Evolutionary conservation across 2,329 filamentous ascomycete genomes (phyloP), one percentile per base, ranked within the genome.

Genomic region (Fusarium verticillioides): DNA sequence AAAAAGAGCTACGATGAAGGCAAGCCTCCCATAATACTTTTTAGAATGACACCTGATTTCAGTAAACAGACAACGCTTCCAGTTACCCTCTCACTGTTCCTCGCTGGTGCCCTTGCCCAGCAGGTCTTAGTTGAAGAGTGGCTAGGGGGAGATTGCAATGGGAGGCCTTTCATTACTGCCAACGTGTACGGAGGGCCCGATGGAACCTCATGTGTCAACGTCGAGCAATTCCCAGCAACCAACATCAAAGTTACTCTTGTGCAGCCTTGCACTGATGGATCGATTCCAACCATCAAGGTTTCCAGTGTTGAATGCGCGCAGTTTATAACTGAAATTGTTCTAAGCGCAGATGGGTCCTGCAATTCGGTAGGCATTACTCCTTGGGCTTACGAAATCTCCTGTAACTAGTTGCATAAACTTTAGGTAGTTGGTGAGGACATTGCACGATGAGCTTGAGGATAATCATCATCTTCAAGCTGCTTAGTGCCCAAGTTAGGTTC

Each of bases 11-110:
- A 23, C 34, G 7, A 53, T 53, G 50, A 53, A 53, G 50, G 50
- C n/a, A n/a, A 12, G 10, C 7, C 13, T 19, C 4, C 9, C 13
- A 16, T n/a, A 3, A 7, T 7, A 9, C 5, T 28, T 2, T 6
- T 18, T 3, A 19, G 7, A 3, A 26, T 28, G 12, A 19, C 5
- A 28, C 2, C 23, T 39, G 18, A 53, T 26, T 26, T 26, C 26
- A 26, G 26, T 26, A 26, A 26, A 26, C 7, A 26, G 26, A 26
- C 26, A 26, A 26, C 26, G 26, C 26, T 26, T 26, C 26, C 26
- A 26, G 26, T 26, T 26, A 26, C 26, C 23, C 5, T 56, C 15
- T 56, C 52, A 18, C 6, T 23, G 21, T 7, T 11, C 16, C 21
- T 56, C 7, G 8, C 26, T 18, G 52, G 36, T 6, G 21, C 32